A percentile compares a stretch with the other conserved stretches of the same genome.
These are phyloP conservation scores for Sequoiadendron giganteum DNA, from an alignment of 75 land plant species.

Conservation along the genomic window DNA sequence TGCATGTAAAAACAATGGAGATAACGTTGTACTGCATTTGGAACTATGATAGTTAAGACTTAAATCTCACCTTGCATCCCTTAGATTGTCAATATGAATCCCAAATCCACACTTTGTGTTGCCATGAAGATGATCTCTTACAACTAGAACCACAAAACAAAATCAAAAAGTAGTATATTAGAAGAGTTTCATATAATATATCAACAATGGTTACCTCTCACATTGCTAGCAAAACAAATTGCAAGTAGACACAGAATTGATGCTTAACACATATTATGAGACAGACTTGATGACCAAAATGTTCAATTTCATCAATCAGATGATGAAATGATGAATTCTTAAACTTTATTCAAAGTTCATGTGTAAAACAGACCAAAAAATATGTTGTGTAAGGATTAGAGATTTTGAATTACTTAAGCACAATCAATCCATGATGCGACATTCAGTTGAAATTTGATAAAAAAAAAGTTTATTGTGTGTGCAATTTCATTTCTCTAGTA, in stretches of 20 bases:
- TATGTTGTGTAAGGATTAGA: not conserved
- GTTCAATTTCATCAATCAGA: not conserved
- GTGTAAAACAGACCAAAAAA: not conserved
- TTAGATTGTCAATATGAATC: slow-evolving; percentile 70
- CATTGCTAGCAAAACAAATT: not conserved
- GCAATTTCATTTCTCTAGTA: not conserved
- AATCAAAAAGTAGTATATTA: not conserved
- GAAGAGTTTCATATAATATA: not conserved
- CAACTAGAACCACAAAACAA: slow-evolving; percentile 36
- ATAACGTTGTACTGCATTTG: not conserved
- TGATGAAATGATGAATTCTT: not conserved
- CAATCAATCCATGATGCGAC: not conserved
- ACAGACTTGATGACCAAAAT: not conserved
- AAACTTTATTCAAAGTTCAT: not conserved
- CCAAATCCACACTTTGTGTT: slow-evolving; percentile 73
- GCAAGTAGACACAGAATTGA: not conserved
- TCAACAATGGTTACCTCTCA: not conserved
- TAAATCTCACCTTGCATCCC: slow-evolving; percentile 73
- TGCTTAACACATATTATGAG: not conserved
- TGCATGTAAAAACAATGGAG: not conserved
- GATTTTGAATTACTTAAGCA: not conserved
- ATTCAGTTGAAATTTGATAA: not conserved
- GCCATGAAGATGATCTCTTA: slow-evolving; percentile 52
- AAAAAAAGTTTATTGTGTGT: not conserved
- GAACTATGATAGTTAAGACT: not conserved